A percentile compares a stretch with the other conserved stretches of the same genome.
Conservation (phyloP, 805 yeast genomes). For the Ogataea paradorogensis region DNA sequence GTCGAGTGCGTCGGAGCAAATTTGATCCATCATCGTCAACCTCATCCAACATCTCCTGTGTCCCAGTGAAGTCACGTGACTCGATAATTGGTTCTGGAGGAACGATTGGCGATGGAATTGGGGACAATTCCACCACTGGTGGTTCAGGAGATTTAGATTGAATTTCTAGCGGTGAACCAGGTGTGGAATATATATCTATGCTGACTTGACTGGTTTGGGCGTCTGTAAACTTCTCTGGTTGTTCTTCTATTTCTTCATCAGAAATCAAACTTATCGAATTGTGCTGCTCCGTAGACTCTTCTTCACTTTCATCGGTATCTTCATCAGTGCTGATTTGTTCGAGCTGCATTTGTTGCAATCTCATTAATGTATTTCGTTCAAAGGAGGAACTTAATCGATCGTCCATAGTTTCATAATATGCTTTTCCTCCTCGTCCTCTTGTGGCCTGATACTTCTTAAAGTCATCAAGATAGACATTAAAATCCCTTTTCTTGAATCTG, state of each 20-base stretch:
- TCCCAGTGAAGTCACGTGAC: conserved; percentile 7
- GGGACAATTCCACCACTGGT: neutral
- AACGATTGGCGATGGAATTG: neutral
- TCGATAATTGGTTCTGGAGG: neutral
- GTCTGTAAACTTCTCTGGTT: neutral
- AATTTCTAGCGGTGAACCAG: neutral
- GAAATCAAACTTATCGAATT: conserved; percentile 4
- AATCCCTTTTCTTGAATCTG: conserved; percentile 30
- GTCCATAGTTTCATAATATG: conserved; percentile 26
- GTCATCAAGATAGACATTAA: conserved; percentile 29
- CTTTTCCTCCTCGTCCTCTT: conserved; percentile 24
- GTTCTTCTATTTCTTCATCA: conserved; percentile 1
- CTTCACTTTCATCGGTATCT: neutral
- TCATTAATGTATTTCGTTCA: conserved; percentile 14
- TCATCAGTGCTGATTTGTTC: conserved; percentile 22
- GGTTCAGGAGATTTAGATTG: neutral
- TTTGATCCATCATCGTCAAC: neutral
- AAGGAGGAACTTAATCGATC: conserved; percentile 11
- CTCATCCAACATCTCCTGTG: conserved; percentile 3
- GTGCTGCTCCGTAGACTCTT: neutral
- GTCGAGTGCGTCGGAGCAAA: conserved; percentile 24
- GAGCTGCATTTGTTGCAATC: conserved; percentile 14
- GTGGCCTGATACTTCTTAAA: conserved; percentile 27
- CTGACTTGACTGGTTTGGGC: neutral
- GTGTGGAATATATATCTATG: neutral